These are phyloP conservation scores for Xylariaceae sp. DNA, from an alignment of 2,329 filamentous ascomycete genomes.

Conservation along the genomic window DNA sequence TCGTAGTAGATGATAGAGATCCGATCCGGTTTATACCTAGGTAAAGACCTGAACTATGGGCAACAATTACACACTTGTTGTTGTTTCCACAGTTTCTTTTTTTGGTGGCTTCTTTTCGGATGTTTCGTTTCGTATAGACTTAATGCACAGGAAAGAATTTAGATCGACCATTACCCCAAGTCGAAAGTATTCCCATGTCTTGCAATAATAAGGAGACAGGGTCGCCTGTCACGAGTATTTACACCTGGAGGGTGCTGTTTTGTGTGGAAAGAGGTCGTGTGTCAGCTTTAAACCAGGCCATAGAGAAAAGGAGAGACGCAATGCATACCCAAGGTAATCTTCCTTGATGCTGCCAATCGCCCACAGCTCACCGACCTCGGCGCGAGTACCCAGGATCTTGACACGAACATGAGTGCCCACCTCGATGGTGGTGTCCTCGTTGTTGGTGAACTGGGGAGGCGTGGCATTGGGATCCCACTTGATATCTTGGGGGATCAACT, in stretches of 20 bases:
- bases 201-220: neutral
- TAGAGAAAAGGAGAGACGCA: neutral
- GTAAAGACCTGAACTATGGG: too few species aligned
- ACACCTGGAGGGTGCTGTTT: slow-evolving; percentile 28
- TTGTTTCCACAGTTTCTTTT: too few species aligned
- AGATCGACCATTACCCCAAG: neutral
- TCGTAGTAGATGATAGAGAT: too few species aligned
- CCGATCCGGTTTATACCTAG: too few species aligned
- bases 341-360: slow-evolving; percentile 97
- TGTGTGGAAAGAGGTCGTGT: neutral
- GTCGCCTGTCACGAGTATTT: neutral
- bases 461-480: slow-evolving; percentile 94
- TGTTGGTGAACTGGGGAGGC: slow-evolving; percentile 94
- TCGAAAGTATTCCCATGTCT: too few species aligned
- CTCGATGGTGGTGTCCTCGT: slow-evolving; percentile 89
- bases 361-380: slow-evolving; percentile 91
- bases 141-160: too few species aligned
- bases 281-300: slow-evolving; percentile 8
- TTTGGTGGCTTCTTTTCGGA: too few species aligned
- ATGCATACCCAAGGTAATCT: slow-evolving; percentile 60
- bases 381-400: slow-evolving; percentile 89
- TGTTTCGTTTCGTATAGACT: too few species aligned
- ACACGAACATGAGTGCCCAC: slow-evolving; percentile 88
- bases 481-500: slow-evolving; percentile 89
- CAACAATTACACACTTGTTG: too few species aligned